phyloP scores from a whole-genome alignment of 331 rosid species.

The Malus hybrid region DNA sequence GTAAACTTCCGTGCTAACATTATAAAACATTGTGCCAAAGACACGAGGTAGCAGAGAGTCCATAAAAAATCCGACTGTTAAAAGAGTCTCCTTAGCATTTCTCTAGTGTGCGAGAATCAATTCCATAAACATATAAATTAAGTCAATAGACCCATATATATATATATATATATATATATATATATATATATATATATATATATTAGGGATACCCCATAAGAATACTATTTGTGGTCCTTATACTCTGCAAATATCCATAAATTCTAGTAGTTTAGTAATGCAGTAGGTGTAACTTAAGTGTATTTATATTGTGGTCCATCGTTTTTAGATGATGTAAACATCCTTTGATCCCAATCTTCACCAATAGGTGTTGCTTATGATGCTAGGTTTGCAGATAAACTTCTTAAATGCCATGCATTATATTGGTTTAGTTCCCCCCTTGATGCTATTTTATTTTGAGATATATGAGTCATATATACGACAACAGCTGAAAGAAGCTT shows the following conservation, averaged over 20 bases:
- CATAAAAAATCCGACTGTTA: no score
- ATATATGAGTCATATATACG: background rate
- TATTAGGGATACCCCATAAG: background rate
- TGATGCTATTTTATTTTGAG: background rate
- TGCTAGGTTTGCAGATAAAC: background rate
- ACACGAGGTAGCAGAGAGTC: no score
- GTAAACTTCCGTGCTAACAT: no score
- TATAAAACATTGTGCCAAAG: no score
- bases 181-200: no score
- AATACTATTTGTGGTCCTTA: background rate
- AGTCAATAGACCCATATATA: background rate
- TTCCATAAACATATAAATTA: background rate
- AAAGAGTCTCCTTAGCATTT: no score
- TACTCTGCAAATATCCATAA: background rate
- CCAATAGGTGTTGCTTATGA: background rate
- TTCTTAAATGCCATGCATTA: background rate
- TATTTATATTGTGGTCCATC: constrained; percentile 2
- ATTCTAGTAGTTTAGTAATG: background rate
- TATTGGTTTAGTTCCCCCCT: background rate
- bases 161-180: no score
- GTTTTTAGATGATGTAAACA: background rate
- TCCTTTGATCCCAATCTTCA: background rate
- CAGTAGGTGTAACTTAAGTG: background rate
- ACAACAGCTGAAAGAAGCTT: constrained; percentile 7
- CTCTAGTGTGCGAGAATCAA: no score